phyloP scores from a whole-genome alignment of 495 filamentous ascomycete species.

The Trichodelitschia bisporula region DNA sequence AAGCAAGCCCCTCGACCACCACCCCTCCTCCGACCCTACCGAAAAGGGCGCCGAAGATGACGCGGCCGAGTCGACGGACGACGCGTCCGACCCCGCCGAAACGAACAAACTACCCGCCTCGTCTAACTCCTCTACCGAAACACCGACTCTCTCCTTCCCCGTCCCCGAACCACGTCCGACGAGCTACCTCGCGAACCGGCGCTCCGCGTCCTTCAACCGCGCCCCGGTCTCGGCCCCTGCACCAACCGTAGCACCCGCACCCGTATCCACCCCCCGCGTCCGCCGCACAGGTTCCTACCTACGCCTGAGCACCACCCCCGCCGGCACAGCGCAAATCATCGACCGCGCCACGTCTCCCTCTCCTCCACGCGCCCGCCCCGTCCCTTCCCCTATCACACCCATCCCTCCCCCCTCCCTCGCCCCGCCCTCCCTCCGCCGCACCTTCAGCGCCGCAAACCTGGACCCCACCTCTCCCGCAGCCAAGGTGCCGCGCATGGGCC shows the following conservation, averaged over 20 bases:
- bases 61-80: too few relatives aligned
- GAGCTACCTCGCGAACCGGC: constrained; percentile 19
- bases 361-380: constrained; percentile 26
- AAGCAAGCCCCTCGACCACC: constrained; percentile 32
- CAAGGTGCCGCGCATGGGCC: constrained; percentile 22
- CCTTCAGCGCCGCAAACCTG: constrained; percentile 27
- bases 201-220: constrained; percentile 16
- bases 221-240: too few relatives aligned
- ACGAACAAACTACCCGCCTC: too few relatives aligned
- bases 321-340: constrained; percentile 62
- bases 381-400: constrained; percentile 1
- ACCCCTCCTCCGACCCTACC: too few relatives aligned
- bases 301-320: constrained; percentile 47
- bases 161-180: too few relatives aligned
- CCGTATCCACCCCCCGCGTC: too few relatives aligned
- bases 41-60: too few relatives aligned
- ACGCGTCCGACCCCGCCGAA: too few relatives aligned
- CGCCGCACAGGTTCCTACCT: too few relatives aligned
- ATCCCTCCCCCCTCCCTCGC: constrained; percentile 9
- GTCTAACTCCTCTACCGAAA: too few relatives aligned
- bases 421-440: constrained; percentile 34
- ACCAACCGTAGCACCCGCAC: too few relatives aligned
- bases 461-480: constrained; percentile 3
- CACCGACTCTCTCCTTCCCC: too few relatives aligned
- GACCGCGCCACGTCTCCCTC: constrained; percentile 43